Evolutionary conservation across 192 early-diverging fungal genomes (phyloP), one percentile per base, ranked within the genome.

Genomic region (Diversispora eburnea): DNA sequence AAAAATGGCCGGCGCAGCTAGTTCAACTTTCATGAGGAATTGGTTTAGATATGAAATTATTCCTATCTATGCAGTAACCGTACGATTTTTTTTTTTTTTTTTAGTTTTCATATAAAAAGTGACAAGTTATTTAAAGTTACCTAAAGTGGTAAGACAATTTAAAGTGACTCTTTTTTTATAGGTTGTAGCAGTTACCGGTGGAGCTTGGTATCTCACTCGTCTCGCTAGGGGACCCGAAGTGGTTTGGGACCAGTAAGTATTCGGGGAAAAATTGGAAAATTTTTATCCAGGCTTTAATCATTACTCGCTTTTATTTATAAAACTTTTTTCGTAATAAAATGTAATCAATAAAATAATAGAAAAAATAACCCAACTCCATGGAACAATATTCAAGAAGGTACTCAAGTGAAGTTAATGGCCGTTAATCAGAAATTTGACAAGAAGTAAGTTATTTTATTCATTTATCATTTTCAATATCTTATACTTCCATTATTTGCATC

Each of bases 181-280:
- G 67, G 67, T 10, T 43, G 15, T 81, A 25, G 76, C 75, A 39
- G 73, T 80, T 54, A 77, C 67, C 68, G 72, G 74, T 75, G 79
- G 77, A 59, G 70, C 22, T 51, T 87, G 84, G 84, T 87, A 85
- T 73, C 77, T 87, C 25, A 78, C 80, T 60, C 84, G 84, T 68
- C 77, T 87, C 22, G 86, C 86, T 76, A 82, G 84, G 72, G 84
- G 84, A 52, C 84, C 86, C 77, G 86, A 87, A 68, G 84, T 85
- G 75, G 81, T 84, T 72, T 87, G 86, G 86, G 86, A 85, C 74
- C 80, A 76, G 79, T 80, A 78, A 75, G 74, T 77, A 12, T 48
- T 20, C 52, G 43, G 42, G 42, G 17, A 20, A 52, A 39, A 61
- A 39, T 33, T 60, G 3, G 6, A 5, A 7, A 71, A 9, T 33